A percentile compares a stretch with the other conserved stretches of the same genome.
Conservation (phyloP, 768 basidiomycete species). For the Gymnopilus dilepis region DNA sequence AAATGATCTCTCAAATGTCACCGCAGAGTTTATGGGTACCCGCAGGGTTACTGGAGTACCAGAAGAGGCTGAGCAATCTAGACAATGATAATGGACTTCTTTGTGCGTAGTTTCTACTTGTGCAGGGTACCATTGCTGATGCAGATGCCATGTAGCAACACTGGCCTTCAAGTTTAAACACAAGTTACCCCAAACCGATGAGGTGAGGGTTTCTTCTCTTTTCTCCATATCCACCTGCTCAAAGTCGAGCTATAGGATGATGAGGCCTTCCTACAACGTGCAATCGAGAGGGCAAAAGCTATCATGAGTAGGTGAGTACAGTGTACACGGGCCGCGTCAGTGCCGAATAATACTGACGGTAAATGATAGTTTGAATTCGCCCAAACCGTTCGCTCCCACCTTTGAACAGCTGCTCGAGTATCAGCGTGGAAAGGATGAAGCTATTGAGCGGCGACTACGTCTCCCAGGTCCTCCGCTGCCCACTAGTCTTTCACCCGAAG, state of each 20-base stretch:
- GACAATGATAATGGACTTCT: constrained; percentile 2
- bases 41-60: constrained; percentile 55
- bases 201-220: constrained; percentile 35
- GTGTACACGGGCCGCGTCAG: neutral
- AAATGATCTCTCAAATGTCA: neutral
- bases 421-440: constrained; percentile 58
- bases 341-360: neutral
- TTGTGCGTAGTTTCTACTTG: constrained; percentile 8
- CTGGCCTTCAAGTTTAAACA: neutral
- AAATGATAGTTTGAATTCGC: constrained; percentile 57
- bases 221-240: neutral
- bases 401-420: constrained; percentile 60
- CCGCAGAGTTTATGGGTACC: neutral
- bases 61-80: constrained; percentile 40
- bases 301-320: constrained; percentile 65
- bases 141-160: neutral
- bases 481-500: constrained; percentile 54
- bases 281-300: constrained; percentile 61
- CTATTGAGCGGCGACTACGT: constrained; percentile 63
- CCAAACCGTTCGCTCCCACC: constrained; percentile 55
- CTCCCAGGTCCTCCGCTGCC: constrained; percentile 56
- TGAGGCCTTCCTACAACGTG: constrained; percentile 58
- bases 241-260: constrained; percentile 30
- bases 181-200: constrained; percentile 29
- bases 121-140: neutral